These are phyloP conservation scores for Candida adriatica DNA, from an alignment of 805 yeast species.

Conservation along the genomic window DNA sequence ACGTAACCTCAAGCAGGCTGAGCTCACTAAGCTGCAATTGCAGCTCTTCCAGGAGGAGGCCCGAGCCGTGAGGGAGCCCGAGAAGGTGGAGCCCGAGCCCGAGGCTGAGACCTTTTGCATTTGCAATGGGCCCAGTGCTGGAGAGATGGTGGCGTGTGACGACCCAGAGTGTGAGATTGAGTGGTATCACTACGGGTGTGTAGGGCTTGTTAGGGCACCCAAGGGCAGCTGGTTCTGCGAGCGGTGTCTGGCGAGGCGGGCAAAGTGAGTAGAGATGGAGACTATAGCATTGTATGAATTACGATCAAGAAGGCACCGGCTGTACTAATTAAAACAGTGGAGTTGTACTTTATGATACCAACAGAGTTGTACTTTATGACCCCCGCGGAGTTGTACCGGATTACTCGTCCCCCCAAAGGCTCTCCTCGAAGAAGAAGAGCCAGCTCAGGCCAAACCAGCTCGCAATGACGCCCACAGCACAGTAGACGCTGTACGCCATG, in stretches of 20 bases:
- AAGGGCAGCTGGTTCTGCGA: conserved; percentile 70
- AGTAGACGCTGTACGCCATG: conserved; percentile 80
- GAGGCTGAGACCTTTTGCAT: conserved; percentile 32
- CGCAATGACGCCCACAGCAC: conserved; percentile 75
- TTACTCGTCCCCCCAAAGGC: conserved; percentile 46
- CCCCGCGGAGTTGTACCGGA: too few species aligned
- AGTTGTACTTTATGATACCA: too few species aligned
- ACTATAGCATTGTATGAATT: too few species aligned
- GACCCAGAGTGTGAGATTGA: conserved; percentile 61
- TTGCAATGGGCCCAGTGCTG: conserved; percentile 43
- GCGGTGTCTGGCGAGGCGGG: conserved; percentile 19
- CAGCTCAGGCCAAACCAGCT: conserved; percentile 88
- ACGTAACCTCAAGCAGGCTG: background rate
- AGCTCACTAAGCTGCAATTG: background rate
- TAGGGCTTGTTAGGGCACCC: conserved; percentile 59
- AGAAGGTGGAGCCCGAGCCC: background rate
- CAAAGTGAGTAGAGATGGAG: background rate
- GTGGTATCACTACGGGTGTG: conserved; percentile 80
- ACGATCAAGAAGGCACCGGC: too few species aligned
- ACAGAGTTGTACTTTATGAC: too few species aligned
- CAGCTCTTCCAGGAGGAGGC: background rate
- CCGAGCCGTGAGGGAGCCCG: background rate
- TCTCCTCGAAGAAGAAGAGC: conserved; percentile 80
- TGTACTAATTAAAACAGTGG: too few species aligned
- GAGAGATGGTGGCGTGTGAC: conserved; percentile 92